A percentile compares a stretch with the other conserved stretches of the same genome.
Evolutionary conservation across 2,329 filamentous ascomycete genomes (phyloP).

Genomic region (Incumbomyces lentus): DNA sequence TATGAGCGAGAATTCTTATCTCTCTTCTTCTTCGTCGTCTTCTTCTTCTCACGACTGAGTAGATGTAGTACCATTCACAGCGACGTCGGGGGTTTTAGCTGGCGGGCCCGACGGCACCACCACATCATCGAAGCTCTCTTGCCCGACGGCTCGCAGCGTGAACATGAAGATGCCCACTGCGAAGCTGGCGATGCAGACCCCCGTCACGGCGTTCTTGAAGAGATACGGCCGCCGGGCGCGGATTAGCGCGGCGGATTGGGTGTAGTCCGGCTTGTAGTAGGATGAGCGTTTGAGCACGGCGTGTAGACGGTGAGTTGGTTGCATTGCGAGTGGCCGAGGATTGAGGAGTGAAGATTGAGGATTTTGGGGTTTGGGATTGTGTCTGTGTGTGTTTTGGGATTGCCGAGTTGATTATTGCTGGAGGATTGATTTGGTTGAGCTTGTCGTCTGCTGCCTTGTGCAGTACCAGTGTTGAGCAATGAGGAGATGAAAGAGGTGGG

Average conservation of each 20-base stretch:
- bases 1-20: too few relatives aligned
- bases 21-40: not conserved
- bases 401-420: too few relatives aligned
- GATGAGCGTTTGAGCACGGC: conserved; percentile 49
- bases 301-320: not conserved
- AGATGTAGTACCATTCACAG: conserved; percentile 5
- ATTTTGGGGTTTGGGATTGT: not conserved
- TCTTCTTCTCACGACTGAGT: conserved; percentile 1
- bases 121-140: conserved; percentile 95
- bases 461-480: too few relatives aligned
- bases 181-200: conserved; percentile 62
- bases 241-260: conserved; percentile 78
- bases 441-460: too few relatives aligned
- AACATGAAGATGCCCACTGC: conserved; percentile 70
- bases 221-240: conserved; percentile 87
- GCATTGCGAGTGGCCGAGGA: conserved; percentile 7
- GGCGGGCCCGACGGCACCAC: conserved; percentile 66
- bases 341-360: not conserved
- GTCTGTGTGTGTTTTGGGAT: too few relatives aligned
- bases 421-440: too few relatives aligned
- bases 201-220: conserved; percentile 76
- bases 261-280: conserved; percentile 85
- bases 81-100: conserved; percentile 14
- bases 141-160: conserved; percentile 75
- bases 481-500: too few relatives aligned